Conservation (phyloP, 2,329 filamentous ascomycete species). For the Mycosphaerella arachidis region DNA sequence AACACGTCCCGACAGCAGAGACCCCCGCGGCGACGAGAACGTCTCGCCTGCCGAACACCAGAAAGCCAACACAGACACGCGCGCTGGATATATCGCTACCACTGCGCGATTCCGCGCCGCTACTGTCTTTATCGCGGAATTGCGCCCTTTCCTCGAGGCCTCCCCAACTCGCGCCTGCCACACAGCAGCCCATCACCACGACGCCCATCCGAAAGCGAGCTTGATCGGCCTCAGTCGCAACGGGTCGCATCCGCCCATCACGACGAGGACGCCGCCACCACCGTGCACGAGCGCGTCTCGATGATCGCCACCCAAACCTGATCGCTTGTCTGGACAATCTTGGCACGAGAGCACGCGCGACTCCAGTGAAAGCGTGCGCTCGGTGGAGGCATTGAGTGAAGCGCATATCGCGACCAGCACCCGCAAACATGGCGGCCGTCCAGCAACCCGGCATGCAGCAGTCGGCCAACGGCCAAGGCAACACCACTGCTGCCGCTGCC, state of each 20-base stretch:
- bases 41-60: background rate
- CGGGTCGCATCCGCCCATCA: background rate
- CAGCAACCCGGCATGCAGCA: constrained; percentile 28
- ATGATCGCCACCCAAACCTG: constrained; percentile 7
- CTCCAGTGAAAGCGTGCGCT: constrained; percentile 14
- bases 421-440: constrained; percentile 27
- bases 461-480: constrained; percentile 15
- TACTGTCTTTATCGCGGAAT: background rate
- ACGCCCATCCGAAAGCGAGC: constrained; percentile 1
- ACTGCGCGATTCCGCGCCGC: background rate
- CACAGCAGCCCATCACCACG: background rate
- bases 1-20: background rate
- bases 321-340: constrained; percentile 7
- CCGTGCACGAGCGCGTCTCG: constrained; percentile 2
- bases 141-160: background rate
- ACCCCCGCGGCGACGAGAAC: background rate
- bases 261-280: background rate
- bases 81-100: background rate
- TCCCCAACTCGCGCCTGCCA: background rate
- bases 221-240: background rate
- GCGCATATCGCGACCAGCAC: constrained; percentile 10
- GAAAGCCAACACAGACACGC: background rate
- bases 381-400: constrained; percentile 7
- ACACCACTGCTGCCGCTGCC: constrained; percentile 1
- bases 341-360: constrained; percentile 17